phyloP scores from a whole-genome alignment of 2,329 filamentous ascomycete species.

The Trichoderma atroviride region DNA sequence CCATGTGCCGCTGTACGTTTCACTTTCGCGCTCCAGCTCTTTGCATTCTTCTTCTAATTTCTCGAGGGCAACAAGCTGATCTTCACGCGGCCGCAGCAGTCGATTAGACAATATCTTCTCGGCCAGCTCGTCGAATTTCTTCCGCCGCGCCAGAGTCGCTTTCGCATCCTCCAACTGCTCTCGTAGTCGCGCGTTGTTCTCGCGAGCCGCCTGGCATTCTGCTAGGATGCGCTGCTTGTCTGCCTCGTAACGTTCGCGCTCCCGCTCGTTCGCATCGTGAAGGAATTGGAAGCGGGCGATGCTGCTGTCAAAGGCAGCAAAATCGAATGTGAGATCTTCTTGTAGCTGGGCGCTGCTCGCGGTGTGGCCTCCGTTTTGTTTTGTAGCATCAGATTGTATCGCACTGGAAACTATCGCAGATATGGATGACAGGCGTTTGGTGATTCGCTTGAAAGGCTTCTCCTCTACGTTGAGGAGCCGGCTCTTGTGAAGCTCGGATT shows the following conservation, averaged over 20 bases:
- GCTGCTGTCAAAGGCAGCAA: conserved; percentile 82
- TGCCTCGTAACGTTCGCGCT: conserved; percentile 79
- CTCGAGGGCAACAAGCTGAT: conserved; percentile 74
- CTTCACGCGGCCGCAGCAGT: conserved; percentile 78
- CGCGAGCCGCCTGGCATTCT: conserved; percentile 76
- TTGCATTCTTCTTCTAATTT: conserved; percentile 88
- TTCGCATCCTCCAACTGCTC: conserved; percentile 77
- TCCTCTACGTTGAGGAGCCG: conserved; percentile 90
- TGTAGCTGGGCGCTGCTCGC: conserved; percentile 62
- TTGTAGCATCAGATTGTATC: conserved; percentile 30
- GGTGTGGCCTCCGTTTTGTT: conserved; percentile 47
- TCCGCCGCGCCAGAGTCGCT: conserved; percentile 73
- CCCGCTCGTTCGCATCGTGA: conserved; percentile 76
- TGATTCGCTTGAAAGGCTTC: conserved; percentile 86
- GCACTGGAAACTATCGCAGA: conserved; percentile 58
- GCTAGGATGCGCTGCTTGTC: conserved; percentile 79
- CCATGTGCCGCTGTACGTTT: conserved; percentile 82
- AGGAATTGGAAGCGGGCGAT: conserved; percentile 88
- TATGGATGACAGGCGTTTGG: conserved; percentile 74
- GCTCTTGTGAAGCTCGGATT: conserved; percentile 83
- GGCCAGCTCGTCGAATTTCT: conserved; percentile 84
- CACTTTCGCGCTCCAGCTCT: conserved; percentile 82
- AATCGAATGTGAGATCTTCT: conserved; percentile 84
- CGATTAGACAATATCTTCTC: conserved; percentile 84
- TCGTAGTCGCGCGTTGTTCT: conserved; percentile 72